Base-by-base conservation (phyloP, 1,139 yeast genomes). In the Petasospora rhodanensis region DNA sequence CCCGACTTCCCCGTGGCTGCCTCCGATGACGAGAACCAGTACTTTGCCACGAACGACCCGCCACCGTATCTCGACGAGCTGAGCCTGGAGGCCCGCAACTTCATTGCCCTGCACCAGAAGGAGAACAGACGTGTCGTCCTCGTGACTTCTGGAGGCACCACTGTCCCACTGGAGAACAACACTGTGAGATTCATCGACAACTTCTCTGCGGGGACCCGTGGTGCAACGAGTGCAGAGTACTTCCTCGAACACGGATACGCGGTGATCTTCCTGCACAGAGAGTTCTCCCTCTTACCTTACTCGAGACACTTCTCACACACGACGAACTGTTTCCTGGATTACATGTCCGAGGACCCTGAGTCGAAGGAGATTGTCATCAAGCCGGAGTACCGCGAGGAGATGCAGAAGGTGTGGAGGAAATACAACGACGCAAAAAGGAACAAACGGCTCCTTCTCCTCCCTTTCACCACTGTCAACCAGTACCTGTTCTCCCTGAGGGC, bases 111-210 rank as follows among this genome's bases (percentile, higher is more conserved):
- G 56, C 68, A 63, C 35, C 51, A 58, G 7, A 50, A 63, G 7
- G 39, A 43, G 21, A 62, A 67, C 4, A 71, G 73, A 35, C 72
- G 40, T 18, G 40, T 91, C 14, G 97, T 79, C 0, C 62, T 91
- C 36, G 93, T 91, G 4, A 91, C 97, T 0, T 79, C 91, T 9
- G 99, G 99, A n/a, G 99, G 98, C 21, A 91, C 98, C 1, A 89
- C 97, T 0, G 99, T 93, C 0, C 99, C 99, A 0, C 65, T 91
- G 45, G 99, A 91, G 52, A 87, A 87, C 59, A 91, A 93, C 53
- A 93, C 98, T 0, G 98, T 91, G 12, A 62, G 99, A 38, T 91
- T 91, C 59, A 87, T 91, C 53, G 99, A 91, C 58, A 91, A 91
- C 55, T 93, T 93, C 58, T 81, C 95, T 48, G 97, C 97, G 18